Evolutionary conservation across 345 rosid genomes (phyloP).

Genomic region (Limnanthes douglasii): DNA sequence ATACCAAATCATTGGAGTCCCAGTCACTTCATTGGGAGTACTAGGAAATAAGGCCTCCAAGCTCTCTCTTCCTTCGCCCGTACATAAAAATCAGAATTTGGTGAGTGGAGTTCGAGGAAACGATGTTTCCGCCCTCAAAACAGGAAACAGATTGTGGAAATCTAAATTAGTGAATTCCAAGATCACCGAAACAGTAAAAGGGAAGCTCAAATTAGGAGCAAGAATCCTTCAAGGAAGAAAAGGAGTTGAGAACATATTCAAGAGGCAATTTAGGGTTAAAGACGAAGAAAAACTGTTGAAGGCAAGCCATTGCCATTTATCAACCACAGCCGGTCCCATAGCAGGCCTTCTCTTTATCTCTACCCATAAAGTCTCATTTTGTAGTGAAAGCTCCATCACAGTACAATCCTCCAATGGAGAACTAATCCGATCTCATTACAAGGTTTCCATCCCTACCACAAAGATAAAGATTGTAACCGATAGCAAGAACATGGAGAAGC

Average conservation of each 20-base stretch:
- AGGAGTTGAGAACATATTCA: constrained; percentile 18
- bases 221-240: constrained; percentile 19
- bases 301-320: constrained; percentile 32
- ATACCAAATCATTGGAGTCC: no score
- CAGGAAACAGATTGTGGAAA: no score
- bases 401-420: constrained; percentile 19
- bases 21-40: no score
- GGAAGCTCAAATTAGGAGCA: constrained; percentile 21
- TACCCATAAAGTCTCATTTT: constrained; percentile 18
- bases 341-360: constrained; percentile 37
- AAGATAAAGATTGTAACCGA: constrained; percentile 16
- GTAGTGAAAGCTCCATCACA: constrained; percentile 20
- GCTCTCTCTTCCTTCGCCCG: no score
- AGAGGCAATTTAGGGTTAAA: constrained; percentile 17
- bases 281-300: constrained; percentile 28
- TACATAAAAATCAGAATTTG: no score
- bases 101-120: no score
- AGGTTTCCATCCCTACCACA: constrained; percentile 19
- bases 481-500: constrained; percentile 15
- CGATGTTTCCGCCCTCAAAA: no score
- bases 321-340: constrained; percentile 34
- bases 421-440: constrained; percentile 19
- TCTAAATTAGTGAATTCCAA: constrained; percentile 16
- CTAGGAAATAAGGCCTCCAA: no score
- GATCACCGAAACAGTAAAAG: constrained; percentile 25